Percentiles rank a stretch among this genome's conserved stretches.
Conservation (phyloP, 2,329 filamentous ascomycete species). For the Escovopsis sp. region DNA sequence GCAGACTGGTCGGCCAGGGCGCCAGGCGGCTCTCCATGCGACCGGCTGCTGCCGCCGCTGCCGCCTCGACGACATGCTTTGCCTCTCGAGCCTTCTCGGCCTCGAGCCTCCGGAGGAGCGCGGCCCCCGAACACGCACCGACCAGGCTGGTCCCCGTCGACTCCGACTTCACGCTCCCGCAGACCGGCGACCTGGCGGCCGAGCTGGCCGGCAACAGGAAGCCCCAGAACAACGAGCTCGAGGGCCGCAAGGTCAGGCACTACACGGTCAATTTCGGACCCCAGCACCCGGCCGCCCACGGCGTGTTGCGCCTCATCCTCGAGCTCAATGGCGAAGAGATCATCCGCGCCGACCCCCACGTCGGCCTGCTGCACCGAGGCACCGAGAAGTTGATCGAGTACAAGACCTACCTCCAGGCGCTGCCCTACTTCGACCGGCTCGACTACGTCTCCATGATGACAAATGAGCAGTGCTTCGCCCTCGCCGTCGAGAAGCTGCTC, state of each 20-base stretch:
- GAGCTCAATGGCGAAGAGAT: conserved; percentile 98
- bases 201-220: conserved; percentile 29
- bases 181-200: conserved; percentile 30
- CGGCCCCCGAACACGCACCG: conserved; percentile 34
- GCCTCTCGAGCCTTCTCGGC: conserved; percentile 50
- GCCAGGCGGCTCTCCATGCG: conserved; percentile 52
- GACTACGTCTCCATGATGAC: conserved; percentile 99
- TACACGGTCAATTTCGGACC: conserved; percentile 99
- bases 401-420: conserved; percentile 95
- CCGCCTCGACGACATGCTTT: conserved; percentile 13
- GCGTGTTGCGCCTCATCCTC: conserved; percentile 91
- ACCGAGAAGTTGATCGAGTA: conserved; percentile 99
- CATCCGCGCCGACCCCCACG: conserved; percentile 88
- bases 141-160: conserved; percentile 53
- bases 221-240: conserved; percentile 32
- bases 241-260: conserved; percentile 78
- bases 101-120: conserved; percentile 46
- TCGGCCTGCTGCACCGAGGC: conserved; percentile 87
- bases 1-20: conserved; percentile 57
- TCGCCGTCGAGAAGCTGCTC: conserved; percentile 94
- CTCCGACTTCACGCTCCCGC: conserved; percentile 43
- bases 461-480: conserved; percentile 93
- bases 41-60: conserved; percentile 12
- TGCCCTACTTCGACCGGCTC: conserved; percentile 96
- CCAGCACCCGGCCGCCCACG: conserved; percentile 96